Evolutionary conservation across 768 basidiomycete genomes (phyloP), one percentile per base, ranked within the genome.

Genomic region (Phylloporus sp.): DNA sequence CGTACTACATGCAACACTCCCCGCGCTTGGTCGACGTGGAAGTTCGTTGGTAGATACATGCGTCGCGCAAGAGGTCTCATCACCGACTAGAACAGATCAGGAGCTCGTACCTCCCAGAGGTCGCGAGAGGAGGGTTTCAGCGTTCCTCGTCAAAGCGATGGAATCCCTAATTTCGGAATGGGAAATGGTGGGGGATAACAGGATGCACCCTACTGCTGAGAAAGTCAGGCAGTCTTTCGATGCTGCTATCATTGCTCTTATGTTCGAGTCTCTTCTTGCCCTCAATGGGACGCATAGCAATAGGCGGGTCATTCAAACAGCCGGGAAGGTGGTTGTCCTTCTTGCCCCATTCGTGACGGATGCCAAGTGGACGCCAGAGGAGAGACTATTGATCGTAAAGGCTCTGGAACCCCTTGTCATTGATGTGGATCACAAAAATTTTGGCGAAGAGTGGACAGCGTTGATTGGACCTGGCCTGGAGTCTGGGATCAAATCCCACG

Each of bases 211-310:
- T 20, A 79, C 77, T 7, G 79, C 78, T 1, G 89, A 89, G 60
- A 74, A 71, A 37, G 74, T 83, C 5, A 80, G 90, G 18, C 72
- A 75, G 24, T 71, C 78, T 5, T 57, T 96, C 43, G 92, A 97
- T 60, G 64, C 84, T 24, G 79, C 81, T 6, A 71, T 90, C 8
- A 69, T 71, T 2, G 77, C 82, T 3, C 65, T 96, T 3, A 70
- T 71, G 28, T 94, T 89, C 56, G 85, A 92, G 61, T 76, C 79
- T 4, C 55, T 79, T 1, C 74, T 92, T 7, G 59, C 74, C 8
- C 54, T 81, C 42, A 91, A 88, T 46, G 88, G 87, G 14, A 79
- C 72, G 3, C 69, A 73, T 21, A 65, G 76, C 2, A 86, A 83
- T 53, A 67, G 76, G 38, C 74, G 78, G 5, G 76, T 82, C n/a